Base-by-base conservation (phyloP, 352 stramenopile genomes). In the Globisporangium cystogenes region DNA sequence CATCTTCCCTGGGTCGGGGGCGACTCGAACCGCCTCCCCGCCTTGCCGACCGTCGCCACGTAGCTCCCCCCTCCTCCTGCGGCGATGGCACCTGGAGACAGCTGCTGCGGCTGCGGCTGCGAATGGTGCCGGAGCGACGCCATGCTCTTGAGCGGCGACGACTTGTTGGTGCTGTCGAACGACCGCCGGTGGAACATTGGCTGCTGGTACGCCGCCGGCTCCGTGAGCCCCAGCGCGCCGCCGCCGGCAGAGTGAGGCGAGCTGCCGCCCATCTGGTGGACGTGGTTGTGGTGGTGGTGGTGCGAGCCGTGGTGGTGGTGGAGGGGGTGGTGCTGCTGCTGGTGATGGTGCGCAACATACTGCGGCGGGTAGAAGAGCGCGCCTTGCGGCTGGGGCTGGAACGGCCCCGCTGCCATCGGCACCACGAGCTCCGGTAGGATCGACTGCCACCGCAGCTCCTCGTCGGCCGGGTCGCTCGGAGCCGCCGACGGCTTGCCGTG, bases 401-500 rank as follows among this genome's bases (percentile, higher is more conserved):
- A 53, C 37, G 29, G 16, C 47, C n/a, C 43, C 2, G 51, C 33
- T 11, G 43, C 18, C 44, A 59, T 59, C 15, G 51, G 51, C 31
- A 43, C 14, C 11, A 61, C 29, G 29, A 62, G 36, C 27, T 62
- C 49, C 24, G 55, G 55, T 24, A 62, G 20, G 18, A 62, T 23
- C n/a, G 55, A 62, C n/a, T 55, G 48, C 59, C 43, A 56, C 12
- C 49, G 42, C 35, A 54, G 36, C 39, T 50, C 53, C 29, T 55
- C 47, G 10, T 20, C 52, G 29, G 51, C 7, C 26, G 21, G 24
- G 45, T 46, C 10, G 40, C 51, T 57, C 23, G 8, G 35, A 12
- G 16, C 40, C 43, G 43, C 26, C 37, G 6, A 20, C 23, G 40
- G 45, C 29, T 78, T 61, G 51, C 56, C 54, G 27, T 87, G 76